These are phyloP conservation scores for Flaveria ramosissima DNA, from an alignment of 129 eudicot species.

Conservation along the genomic window DNA sequence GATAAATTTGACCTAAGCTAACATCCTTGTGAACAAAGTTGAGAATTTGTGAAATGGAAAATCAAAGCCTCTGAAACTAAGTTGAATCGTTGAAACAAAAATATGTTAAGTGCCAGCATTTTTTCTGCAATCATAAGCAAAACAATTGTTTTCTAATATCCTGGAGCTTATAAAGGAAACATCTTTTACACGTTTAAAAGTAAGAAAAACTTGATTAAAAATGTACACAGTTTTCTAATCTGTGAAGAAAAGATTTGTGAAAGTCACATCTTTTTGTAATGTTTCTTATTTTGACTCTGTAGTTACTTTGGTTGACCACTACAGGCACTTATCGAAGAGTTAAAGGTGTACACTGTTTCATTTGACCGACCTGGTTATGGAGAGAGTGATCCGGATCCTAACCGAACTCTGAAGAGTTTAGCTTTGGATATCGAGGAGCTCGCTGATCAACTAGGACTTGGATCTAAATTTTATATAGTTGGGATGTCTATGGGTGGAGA, in stretches of 20 bases:
- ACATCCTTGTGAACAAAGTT: not conserved
- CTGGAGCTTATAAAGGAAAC: no score
- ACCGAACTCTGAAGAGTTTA: conserved; percentile 44
- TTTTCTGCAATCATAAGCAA: not conserved
- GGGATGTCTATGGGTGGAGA: conserved; percentile 80
- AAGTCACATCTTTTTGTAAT: no score
- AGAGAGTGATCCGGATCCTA: conserved; percentile 82
- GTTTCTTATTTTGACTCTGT: no score
- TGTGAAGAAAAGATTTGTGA: no score
- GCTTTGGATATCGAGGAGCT: conserved; percentile 72
- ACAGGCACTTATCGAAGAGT: conserved; percentile 56
- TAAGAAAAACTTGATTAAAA: no score
- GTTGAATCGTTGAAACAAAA: not conserved
- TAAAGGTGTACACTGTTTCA: conserved; percentile 62
- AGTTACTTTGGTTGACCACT: not conserved
- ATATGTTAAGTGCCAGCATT: not conserved
- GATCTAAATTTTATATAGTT: conserved; percentile 53
- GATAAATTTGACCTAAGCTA: not conserved
- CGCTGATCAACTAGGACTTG: conserved; percentile 57
- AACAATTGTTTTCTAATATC: not conserved
- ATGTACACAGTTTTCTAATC: no score
- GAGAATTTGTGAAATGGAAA: not conserved
- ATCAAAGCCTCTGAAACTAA: not conserved
- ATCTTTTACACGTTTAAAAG: no score
- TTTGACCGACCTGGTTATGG: conserved; percentile 88